phyloP scores from a whole-genome alignment of 306 rosid genomes.

The Quillaja saponaria region DNA sequence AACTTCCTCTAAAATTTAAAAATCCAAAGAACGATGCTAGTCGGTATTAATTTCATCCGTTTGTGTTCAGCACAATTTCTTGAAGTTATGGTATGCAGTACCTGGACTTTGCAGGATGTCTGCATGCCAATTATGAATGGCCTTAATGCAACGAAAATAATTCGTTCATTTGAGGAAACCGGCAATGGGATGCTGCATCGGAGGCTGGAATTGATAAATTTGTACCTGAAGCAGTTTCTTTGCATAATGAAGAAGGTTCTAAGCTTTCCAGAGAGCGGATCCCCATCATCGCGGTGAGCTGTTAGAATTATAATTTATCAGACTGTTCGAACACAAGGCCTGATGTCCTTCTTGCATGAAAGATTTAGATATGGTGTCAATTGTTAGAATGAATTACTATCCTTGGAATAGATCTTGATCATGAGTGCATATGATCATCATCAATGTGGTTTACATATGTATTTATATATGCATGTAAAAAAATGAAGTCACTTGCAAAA shows the following conservation, averaged over 20 bases:
- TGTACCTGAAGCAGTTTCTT: constrained; percentile 28
- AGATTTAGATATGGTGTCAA: background rate
- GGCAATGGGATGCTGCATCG: constrained; percentile 85
- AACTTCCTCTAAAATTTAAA: background rate
- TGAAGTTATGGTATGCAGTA: background rate
- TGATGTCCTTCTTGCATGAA: background rate
- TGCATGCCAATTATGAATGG: constrained; percentile 96
- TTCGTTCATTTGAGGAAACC: constrained; percentile 83
- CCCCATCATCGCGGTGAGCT: constrained; percentile 79
- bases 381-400: background rate
- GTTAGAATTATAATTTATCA: no score
- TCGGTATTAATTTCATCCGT: background rate
- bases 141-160: constrained; percentile 81
- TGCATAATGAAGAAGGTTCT: constrained; percentile 25
- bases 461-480: no score
- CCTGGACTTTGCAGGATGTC: constrained; percentile 63
- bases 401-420: background rate
- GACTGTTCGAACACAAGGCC: no score
- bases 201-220: constrained; percentile 59
- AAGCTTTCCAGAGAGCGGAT: constrained; percentile 40
- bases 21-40: background rate
- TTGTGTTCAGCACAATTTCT: background rate
- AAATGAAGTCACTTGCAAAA: background rate
- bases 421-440: no score
- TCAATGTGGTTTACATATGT: no score